Evolutionary conservation across 768 basidiomycete species (phyloP).

Genomic region (Wakefieldia striispora): DNA sequence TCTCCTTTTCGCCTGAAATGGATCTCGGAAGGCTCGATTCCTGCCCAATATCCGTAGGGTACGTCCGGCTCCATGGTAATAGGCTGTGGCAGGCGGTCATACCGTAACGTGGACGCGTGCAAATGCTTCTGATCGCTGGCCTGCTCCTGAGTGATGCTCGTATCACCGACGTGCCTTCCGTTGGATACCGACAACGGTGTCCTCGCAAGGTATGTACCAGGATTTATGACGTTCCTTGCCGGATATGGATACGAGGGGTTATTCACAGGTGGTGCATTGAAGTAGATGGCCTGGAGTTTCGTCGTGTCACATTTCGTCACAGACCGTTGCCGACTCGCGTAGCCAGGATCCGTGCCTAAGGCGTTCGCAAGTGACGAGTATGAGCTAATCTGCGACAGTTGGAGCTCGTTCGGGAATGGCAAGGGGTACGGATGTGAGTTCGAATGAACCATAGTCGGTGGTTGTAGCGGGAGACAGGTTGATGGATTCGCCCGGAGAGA

Average conservation of each 20-base stretch:
- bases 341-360: conserved; percentile 14
- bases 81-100: conserved; percentile 23
- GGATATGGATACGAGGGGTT: conserved; percentile 30
- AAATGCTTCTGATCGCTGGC: conserved; percentile 1
- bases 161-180: not conserved
- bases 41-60: conserved; percentile 7
- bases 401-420: conserved; percentile 19
- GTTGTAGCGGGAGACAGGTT: not conserved
- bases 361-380: conserved; percentile 27
- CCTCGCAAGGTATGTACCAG: conserved; percentile 14
- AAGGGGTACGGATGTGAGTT: conserved; percentile 16
- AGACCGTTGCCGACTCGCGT: conserved; percentile 8
- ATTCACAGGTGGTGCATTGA: conserved; percentile 12
- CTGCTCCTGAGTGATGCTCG: not conserved
- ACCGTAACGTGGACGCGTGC: not conserved
- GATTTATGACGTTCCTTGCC: conserved; percentile 28
- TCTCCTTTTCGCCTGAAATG: conserved; percentile 28
- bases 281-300: conserved; percentile 17
- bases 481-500: not conserved
- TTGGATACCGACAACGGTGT: conserved; percentile 9
- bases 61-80: conserved; percentile 12
- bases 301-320: conserved; percentile 3
- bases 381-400: conserved; percentile 15
- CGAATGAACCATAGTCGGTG: conserved; percentile 17
- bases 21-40: conserved; percentile 27